These are phyloP conservation scores for Coniochaeta ligniaria DNA, from an alignment of 2,329 filamentous ascomycete genomes.

Conservation along the genomic window DNA sequence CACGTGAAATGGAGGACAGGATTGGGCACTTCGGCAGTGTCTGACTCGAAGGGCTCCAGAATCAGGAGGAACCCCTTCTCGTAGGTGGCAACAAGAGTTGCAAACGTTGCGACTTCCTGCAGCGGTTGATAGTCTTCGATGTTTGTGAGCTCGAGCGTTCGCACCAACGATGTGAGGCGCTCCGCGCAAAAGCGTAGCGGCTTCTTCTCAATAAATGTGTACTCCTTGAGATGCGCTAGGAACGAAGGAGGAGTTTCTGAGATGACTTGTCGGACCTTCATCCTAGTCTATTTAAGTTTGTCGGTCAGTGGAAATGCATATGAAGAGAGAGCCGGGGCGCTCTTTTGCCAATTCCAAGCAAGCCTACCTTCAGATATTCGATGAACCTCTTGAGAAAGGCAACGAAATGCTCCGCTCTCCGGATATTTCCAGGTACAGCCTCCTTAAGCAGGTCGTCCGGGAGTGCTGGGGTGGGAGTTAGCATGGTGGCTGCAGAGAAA, in stretches of 20 bases:
- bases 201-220: slow-evolving; percentile 97
- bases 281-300: slow-evolving; percentile 58
- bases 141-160: slow-evolving; percentile 91
- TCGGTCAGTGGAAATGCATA: not conserved
- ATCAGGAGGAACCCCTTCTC: slow-evolving; percentile 95
- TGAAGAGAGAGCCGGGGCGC: not conserved
- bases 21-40: slow-evolving; percentile 91
- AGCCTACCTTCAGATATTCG: slow-evolving; percentile 76
- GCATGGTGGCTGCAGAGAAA: not conserved
- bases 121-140: slow-evolving; percentile 97
- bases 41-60: slow-evolving; percentile 93
- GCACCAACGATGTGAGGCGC: slow-evolving; percentile 84
- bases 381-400: slow-evolving; percentile 94
- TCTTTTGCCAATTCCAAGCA: not conserved
- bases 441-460: slow-evolving; percentile 93
- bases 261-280: slow-evolving; percentile 97
- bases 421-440: slow-evolving; percentile 92
- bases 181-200: slow-evolving; percentile 92
- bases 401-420: slow-evolving; percentile 91
- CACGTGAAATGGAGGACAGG: slow-evolving; percentile 97
- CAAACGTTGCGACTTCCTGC: slow-evolving; percentile 96
- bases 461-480: slow-evolving; percentile 47
- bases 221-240: slow-evolving; percentile 82
- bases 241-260: slow-evolving; percentile 96
- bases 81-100: slow-evolving; percentile 91